Evolutionary conservation across 768 basidiomycete species (phyloP), one percentile per base, ranked within the genome.

Genomic region (Rhizopogon rudus): DNA sequence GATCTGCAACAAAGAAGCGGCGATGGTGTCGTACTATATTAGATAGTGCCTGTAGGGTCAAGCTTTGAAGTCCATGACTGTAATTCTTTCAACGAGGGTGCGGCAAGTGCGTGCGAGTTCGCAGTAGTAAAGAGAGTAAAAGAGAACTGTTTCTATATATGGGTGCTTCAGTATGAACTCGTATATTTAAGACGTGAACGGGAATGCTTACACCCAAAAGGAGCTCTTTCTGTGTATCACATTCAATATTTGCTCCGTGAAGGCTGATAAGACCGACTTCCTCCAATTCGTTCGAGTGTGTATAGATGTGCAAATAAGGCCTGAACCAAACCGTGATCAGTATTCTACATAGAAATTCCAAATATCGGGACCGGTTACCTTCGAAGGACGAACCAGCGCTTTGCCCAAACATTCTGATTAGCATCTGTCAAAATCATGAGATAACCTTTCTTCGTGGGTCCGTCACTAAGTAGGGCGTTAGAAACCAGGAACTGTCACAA

Each of bases 91-190:
- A 77, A 71, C 63, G 77, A 91, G 3, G 87, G 82, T 35, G 93
- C 92, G 8, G 90, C 87, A 9, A 97, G 78, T 39, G 91, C 91
- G 73, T 94, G 88, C 25, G 93, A 94, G 69, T 97, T 96, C 7
- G 91, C 90, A 12, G 91, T 79, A 2, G 94, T 94, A 71, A 95
- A 96, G 33, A 97, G 79, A 12, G 91, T 93, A 71, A 97, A 95
- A 13, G 87, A 88, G 69, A 85, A 87, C 35, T 79, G 83, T 79
- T 87, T 91, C 93, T 94, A 31, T 28, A 46, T 20, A 25, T 52
- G 48, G 44, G 55, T 7, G 48, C 14, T 49, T 60, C 40, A 62
- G 53, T 25, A 55, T 37, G 31, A 42, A 6, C 12, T 29, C 12
- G 29, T 29, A 20, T 17, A 7, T 1, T 5, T n/a, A 31, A 17